These are phyloP conservation scores for Trebouxia gelatinosa DNA, from an alignment of 163 green algal genomes.

Conservation along the genomic window DNA sequence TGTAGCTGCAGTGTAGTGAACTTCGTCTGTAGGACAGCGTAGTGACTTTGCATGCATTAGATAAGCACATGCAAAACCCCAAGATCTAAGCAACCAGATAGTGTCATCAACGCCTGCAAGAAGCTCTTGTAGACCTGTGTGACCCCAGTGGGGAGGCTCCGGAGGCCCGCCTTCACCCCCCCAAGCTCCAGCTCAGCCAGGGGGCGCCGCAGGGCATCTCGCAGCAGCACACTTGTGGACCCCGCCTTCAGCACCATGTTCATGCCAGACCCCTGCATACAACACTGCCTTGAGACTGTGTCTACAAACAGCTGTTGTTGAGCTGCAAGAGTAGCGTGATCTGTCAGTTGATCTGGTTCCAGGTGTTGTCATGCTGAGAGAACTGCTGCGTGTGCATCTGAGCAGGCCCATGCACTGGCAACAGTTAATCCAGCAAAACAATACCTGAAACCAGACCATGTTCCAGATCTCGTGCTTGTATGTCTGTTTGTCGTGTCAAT, in stretches of 20 bases:
- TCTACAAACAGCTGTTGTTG: no score
- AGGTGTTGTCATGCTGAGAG: background rate
- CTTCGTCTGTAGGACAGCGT: no score
- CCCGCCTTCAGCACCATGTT: slow-evolving; percentile 54
- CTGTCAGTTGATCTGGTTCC: no score
- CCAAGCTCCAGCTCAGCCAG: slow-evolving; percentile 72
- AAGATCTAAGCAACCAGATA: no score
- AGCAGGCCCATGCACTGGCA: background rate
- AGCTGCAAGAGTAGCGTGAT: no score
- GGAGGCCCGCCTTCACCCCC: slow-evolving; percentile 41
- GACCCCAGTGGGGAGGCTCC: slow-evolving; percentile 24
- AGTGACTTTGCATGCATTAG: no score
- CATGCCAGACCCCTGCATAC: slow-evolving; percentile 30
- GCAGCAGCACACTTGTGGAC: slow-evolving; percentile 42
- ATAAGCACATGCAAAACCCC: no score
- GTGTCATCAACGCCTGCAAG: no score
- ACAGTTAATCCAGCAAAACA: background rate
- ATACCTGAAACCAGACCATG: background rate
- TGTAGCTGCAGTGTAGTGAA: no score
- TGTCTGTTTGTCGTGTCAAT: background rate
- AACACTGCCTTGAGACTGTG: background rate
- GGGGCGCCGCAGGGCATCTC: slow-evolving; percentile 61
- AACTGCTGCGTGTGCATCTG: background rate
- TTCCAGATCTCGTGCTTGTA: background rate
- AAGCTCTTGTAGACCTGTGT: slow-evolving; percentile 15